Evolutionary conservation across 306 rosid species (phyloP).

Genomic region (Castanea crenata): DNA sequence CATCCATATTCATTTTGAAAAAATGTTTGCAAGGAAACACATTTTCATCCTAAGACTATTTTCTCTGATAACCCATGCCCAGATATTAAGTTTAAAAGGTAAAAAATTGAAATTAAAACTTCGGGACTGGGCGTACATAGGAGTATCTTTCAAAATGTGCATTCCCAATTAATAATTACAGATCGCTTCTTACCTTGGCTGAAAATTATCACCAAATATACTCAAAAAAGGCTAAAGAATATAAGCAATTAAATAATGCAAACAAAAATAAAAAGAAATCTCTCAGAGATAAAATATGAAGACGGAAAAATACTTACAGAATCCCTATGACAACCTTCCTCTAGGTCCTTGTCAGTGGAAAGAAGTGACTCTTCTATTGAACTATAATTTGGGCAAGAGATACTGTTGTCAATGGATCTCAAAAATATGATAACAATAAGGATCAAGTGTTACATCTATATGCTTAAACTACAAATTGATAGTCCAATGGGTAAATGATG

Average conservation of each 20-base stretch:
- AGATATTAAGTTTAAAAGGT: neutral
- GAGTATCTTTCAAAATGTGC: neutral
- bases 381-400: conserved; percentile 47
- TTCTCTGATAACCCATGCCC: neutral
- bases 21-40: no score
- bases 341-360: conserved; percentile 53
- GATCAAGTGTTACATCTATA: neutral
- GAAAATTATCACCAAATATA: neutral
- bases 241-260: neutral
- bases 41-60: neutral
- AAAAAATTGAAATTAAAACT: neutral
- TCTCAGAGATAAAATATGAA: conserved; percentile 16
- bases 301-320: conserved; percentile 49
- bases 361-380: conserved; percentile 75
- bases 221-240: neutral
- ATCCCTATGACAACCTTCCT: conserved; percentile 56
- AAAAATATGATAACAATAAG: neutral
- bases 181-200: neutral
- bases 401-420: conserved; percentile 10
- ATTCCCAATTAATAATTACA: neutral
- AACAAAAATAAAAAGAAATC: conserved; percentile 6
- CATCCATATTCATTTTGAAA: neutral
- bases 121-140: neutral
- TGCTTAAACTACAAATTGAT: neutral
- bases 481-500: neutral